These are phyloP conservation scores for Carallia pectinifolia DNA, from an alignment of 345 rosid species.

Conservation along the genomic window DNA sequence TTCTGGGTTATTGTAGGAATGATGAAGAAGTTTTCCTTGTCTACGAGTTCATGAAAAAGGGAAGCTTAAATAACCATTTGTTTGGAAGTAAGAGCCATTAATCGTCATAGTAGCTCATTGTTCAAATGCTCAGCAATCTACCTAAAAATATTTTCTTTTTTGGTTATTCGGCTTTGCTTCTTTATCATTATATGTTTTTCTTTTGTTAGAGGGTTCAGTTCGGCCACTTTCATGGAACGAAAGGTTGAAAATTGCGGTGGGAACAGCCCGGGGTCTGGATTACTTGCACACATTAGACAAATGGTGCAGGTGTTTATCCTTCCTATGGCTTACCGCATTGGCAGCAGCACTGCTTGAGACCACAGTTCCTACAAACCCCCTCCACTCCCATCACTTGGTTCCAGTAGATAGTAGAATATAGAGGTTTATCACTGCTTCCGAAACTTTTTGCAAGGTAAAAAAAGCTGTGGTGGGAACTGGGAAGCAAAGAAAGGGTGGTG, in stretches of 20 bases:
- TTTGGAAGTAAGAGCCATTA: conserved; percentile 25
- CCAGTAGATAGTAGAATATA: conserved; percentile 12
- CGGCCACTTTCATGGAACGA: background rate
- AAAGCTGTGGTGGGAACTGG: no score
- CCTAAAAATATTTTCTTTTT: background rate
- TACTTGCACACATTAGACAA: background rate
- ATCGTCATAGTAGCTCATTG: background rate
- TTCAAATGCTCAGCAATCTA: background rate
- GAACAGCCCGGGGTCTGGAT: background rate
- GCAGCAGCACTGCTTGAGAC: conserved; percentile 58
- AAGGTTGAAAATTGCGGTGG: background rate
- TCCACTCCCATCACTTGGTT: conserved; percentile 55
- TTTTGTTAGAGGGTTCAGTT: background rate
- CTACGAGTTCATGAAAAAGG: conserved; percentile 16
- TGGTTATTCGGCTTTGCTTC: background rate
- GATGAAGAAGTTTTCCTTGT: conserved; percentile 4
- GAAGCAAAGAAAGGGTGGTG: background rate
- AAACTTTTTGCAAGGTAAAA: no score
- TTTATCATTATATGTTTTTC: background rate
- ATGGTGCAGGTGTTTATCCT: no score
- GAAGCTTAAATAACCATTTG: conserved; percentile 17
- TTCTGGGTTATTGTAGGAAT: conserved; percentile 19
- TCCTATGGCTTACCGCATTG: conserved; percentile 26
- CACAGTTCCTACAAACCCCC: conserved; percentile 37
- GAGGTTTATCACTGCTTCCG: no score